Evolutionary conservation across 805 yeast genomes (phyloP).

Genomic region (Debaryomyces prosopidis): DNA sequence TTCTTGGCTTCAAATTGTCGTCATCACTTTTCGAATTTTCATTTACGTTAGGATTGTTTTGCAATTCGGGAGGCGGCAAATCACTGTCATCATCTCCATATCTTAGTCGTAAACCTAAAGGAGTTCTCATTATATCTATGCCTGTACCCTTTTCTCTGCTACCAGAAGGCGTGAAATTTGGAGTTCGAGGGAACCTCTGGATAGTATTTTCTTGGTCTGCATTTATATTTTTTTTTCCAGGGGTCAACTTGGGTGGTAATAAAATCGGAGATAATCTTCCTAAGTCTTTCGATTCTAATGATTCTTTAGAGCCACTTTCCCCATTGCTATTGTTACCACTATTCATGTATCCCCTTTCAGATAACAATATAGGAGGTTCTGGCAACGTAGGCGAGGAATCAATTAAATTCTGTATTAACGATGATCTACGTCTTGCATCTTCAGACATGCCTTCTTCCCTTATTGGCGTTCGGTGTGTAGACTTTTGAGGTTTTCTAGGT

Average conservation of each 20-base stretch:
- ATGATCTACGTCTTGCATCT: constrained; percentile 24
- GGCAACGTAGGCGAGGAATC: constrained; percentile 47
- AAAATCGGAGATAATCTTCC: constrained; percentile 21
- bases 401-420: constrained; percentile 34
- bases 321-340: background rate
- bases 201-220: constrained; percentile 11
- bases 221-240: constrained; percentile 10
- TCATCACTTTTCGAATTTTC: background rate
- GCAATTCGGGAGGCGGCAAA: constrained; percentile 26
- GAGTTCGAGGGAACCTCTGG: constrained; percentile 49
- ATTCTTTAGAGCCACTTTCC: constrained; percentile 1
- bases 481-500: constrained; percentile 24
- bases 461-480: constrained; percentile 13
- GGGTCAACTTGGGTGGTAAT: constrained; percentile 19
- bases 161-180: constrained; percentile 32
- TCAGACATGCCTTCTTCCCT: constrained; percentile 9
- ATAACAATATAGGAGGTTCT: constrained; percentile 41
- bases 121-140: constrained; percentile 24
- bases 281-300: constrained; percentile 2
- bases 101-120: constrained; percentile 19
- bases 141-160: constrained; percentile 15
- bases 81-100: constrained; percentile 31
- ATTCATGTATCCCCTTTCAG: constrained; percentile 28
- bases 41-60: constrained; percentile 4
- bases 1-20: background rate